These are phyloP conservation scores for Nannochloris sp. DNA, from an alignment of 139 green algal genomes.

Conservation along the genomic window DNA sequence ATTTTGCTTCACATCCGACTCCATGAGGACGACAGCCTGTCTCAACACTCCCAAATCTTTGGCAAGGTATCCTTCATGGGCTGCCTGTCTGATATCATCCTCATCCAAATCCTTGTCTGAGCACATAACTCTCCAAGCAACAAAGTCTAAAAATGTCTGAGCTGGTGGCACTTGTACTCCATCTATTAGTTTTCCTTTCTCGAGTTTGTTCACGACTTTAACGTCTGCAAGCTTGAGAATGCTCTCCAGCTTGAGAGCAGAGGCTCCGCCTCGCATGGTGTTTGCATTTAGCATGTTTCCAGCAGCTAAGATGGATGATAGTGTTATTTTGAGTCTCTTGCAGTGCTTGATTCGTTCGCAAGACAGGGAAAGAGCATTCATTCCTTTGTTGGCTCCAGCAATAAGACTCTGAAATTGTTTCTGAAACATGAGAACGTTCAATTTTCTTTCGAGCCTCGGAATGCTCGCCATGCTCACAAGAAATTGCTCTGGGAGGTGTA, in stretches of 20 bases:
- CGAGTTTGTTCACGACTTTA: slow-evolving; percentile 9
- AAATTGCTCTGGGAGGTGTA: slow-evolving; percentile 51
- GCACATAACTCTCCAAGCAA: slow-evolving; percentile 22
- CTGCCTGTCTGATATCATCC: neutral
- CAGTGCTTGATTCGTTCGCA: slow-evolving; percentile 29
- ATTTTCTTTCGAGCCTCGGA: slow-evolving; percentile 43
- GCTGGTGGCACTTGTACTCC: neutral
- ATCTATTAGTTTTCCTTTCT: neutral
- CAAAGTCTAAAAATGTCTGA: slow-evolving; percentile 27
- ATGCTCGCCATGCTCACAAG: slow-evolving; percentile 38
- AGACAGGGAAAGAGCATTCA: slow-evolving; percentile 21
- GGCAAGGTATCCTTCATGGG: slow-evolving; percentile 12
- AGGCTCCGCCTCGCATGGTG: slow-evolving; percentile 27
- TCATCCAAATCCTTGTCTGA: neutral
- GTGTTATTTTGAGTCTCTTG: slow-evolving; percentile 16
- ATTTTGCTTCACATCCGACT: slow-evolving; percentile 26
- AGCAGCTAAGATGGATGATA: slow-evolving; percentile 19
- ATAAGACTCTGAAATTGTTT: slow-evolving; percentile 26
- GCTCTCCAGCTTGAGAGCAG: slow-evolving; percentile 26
- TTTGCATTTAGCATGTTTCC: slow-evolving; percentile 43
- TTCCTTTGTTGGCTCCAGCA: slow-evolving; percentile 11
- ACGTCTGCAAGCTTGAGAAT: slow-evolving; percentile 42
- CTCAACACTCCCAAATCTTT: slow-evolving; percentile 15
- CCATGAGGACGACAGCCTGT: neutral
- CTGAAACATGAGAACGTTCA: slow-evolving; percentile 28